A percentile compares a stretch with the other conserved stretches of the same genome.
phyloP scores from a whole-genome alignment of 495 filamentous ascomycete genomes.

The Neurospora sp. region DNA sequence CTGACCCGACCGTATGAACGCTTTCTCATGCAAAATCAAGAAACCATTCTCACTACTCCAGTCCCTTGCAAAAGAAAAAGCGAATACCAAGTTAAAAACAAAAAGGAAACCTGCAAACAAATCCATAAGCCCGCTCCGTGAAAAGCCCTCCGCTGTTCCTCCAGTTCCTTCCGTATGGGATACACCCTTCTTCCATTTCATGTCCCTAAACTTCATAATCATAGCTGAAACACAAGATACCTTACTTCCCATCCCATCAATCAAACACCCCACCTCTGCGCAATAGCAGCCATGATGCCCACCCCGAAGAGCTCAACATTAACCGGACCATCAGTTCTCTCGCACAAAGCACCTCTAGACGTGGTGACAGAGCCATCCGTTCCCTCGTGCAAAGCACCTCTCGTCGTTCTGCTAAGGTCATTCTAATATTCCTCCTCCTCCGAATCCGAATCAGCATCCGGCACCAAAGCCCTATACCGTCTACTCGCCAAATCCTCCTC shows the following conservation, averaged over 20 bases:
- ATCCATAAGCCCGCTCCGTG: background rate
- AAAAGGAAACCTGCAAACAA: background rate
- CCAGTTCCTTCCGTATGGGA: too few relatives aligned
- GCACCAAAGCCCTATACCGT: slow-evolving; percentile 33
- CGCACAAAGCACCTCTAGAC: background rate
- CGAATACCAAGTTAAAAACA: background rate
- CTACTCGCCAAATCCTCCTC: slow-evolving; percentile 65
- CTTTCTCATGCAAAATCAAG: background rate
- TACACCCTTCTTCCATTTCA: background rate
- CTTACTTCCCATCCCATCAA: background rate
- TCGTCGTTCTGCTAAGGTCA: background rate
- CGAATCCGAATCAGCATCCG: slow-evolving; percentile 30
- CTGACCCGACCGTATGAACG: background rate
- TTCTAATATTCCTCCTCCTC: slow-evolving; percentile 1
- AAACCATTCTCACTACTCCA: background rate
- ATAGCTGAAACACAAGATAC: background rate
- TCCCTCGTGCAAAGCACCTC: background rate
- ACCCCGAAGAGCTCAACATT: background rate
- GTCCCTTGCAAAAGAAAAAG: background rate
- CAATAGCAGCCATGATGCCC: background rate
- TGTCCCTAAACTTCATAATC: background rate
- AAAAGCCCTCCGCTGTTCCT: background rate
- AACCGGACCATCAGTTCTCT: background rate
- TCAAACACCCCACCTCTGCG: background rate
- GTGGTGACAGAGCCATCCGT: background rate